These are phyloP conservation scores for Solanum etuberosum DNA, from an alignment of 257 asterid species.

Conservation along the genomic window DNA sequence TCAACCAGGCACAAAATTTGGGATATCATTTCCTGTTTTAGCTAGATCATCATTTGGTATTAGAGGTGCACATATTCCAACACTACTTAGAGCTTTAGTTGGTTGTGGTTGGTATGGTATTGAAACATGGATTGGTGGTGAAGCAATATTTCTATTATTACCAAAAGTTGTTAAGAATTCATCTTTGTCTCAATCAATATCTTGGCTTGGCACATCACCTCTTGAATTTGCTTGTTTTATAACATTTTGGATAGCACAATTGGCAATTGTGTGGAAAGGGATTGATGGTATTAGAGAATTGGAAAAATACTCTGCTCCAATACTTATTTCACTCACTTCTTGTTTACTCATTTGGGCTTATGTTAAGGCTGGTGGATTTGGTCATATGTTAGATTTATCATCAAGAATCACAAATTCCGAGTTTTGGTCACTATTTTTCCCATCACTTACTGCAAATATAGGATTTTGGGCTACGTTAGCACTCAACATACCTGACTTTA, in stretches of 20 bases:
- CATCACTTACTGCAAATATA: conserved; percentile 80
- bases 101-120: conserved; percentile 98
- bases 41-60: conserved; percentile 75
- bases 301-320: conserved; percentile 81
- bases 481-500: conserved; percentile 83
- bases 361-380: conserved; percentile 62
- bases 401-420: conserved; percentile 53
- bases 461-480: conserved; percentile 92
- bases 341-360: conserved; percentile 64
- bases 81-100: conserved; percentile 60
- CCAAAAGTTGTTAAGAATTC: conserved; percentile 39
- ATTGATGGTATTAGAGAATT: conserved; percentile 71
- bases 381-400: conserved; percentile 57
- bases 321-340: conserved; percentile 42
- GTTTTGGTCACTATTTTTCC: conserved; percentile 78
- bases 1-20: conserved; percentile 69
- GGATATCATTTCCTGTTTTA: conserved; percentile 79
- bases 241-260: conserved; percentile 59
- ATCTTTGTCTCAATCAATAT: conserved; percentile 14
- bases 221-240: conserved; percentile 71
- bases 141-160: conserved; percentile 66
- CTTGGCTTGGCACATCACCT: conserved; percentile 87
- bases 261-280: conserved; percentile 65
- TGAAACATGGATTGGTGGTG: conserved; percentile 95
- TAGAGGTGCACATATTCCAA: conserved; percentile 79